phyloP scores from a whole-genome alignment of 2,329 filamentous ascomycete species.

The Ciborinia camelliae region DNA sequence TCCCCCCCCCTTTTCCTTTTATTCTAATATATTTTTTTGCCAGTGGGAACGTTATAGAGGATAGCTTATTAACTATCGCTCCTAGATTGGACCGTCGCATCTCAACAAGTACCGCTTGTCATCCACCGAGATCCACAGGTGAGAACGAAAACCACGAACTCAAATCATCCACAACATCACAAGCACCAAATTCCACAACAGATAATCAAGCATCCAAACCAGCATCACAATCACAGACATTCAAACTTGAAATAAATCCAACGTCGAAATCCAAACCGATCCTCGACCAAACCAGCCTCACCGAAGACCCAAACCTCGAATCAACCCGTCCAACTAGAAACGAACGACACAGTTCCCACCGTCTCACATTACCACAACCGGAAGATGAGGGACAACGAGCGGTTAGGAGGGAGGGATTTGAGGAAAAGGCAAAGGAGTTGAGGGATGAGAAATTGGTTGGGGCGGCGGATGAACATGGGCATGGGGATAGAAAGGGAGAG shows the following conservation, averaged over 20 bases:
- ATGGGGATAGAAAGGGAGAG: not conserved
- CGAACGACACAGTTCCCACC: slow-evolving; percentile 28
- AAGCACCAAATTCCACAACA: not conserved
- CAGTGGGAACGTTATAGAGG: not conserved
- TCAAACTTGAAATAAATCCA: not conserved
- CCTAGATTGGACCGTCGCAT: not conserved
- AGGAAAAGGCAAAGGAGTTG: slow-evolving; percentile 52
- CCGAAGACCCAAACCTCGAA: not conserved
- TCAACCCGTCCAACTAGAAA: slow-evolving; percentile 23
- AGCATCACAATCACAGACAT: not conserved
- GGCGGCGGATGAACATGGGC: slow-evolving; percentile 23
- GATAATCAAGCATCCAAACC: not conserved
- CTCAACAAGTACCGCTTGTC: slow-evolving; percentile 10
- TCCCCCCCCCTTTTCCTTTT: too few species aligned
- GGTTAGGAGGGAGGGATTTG: slow-evolving; percentile 46
- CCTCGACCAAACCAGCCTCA: not conserved
- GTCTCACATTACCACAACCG: slow-evolving; percentile 30
- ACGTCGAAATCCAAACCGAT: not conserved
- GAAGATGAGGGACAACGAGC: slow-evolving; percentile 45
- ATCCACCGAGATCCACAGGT: not conserved
- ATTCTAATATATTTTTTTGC: not conserved
- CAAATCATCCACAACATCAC: not conserved
- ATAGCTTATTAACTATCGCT: not conserved
- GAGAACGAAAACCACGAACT: not conserved
- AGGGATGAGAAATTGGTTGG: slow-evolving; percentile 52